These are phyloP conservation scores for Lepiota subincarnata DNA, from an alignment of 768 basidiomycete genomes.

Conservation along the genomic window DNA sequence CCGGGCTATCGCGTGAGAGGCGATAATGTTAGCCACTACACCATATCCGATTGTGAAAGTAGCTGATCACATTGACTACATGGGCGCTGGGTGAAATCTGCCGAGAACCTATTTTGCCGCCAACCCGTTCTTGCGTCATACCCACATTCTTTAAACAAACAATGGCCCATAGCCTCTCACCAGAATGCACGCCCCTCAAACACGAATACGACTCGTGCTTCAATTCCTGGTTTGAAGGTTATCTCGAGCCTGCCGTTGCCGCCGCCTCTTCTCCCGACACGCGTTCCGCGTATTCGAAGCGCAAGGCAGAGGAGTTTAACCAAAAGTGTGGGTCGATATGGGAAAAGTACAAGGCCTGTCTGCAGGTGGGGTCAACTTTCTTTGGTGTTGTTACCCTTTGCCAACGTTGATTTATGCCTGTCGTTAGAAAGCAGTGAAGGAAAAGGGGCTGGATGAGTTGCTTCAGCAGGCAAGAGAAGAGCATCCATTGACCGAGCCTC, in stretches of 20 bases:
- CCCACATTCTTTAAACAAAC: too few species aligned
- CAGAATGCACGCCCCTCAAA: constrained; percentile 88
- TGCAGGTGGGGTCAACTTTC: constrained; percentile 65
- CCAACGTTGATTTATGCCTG: not conserved
- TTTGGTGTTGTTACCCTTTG: not conserved
- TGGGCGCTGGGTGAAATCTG: not conserved
- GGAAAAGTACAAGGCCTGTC: constrained; percentile 74
- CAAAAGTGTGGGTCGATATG: constrained; percentile 80
- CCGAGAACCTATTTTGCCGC: not conserved
- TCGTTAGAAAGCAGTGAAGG: constrained; percentile 69
- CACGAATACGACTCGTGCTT: constrained; percentile 91
- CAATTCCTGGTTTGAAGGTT: constrained; percentile 97
- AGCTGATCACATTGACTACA: not conserved
- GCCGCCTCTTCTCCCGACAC: constrained; percentile 34
- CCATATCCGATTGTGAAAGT: constrained; percentile 15
- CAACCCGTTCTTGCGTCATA: not conserved
- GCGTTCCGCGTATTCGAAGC: constrained; percentile 59
- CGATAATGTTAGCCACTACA: constrained; percentile 21
- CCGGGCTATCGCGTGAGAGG: constrained; percentile 18
- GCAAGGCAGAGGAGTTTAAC: constrained; percentile 88
- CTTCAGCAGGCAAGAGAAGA: constrained; percentile 79
- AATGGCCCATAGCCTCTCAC: constrained; percentile 80
- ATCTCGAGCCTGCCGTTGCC: constrained; percentile 76
- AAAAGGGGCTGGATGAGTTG: constrained; percentile 70
- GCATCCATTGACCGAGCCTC: constrained; percentile 66